phyloP scores from a whole-genome alignment of 345 rosid species.

The Geranium rotundifolium region DNA sequence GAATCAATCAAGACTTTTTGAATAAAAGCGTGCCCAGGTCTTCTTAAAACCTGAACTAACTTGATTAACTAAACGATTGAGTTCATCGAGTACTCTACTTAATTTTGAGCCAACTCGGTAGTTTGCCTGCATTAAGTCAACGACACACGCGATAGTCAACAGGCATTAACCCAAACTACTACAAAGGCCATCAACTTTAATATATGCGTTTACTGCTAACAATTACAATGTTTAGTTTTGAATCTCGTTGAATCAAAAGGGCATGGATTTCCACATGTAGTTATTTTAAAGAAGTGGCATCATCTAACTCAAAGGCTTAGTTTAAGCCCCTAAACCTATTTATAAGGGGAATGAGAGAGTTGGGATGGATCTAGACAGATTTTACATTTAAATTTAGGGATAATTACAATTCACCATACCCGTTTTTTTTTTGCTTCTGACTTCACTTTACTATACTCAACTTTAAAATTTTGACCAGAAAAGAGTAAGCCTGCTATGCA shows the following conservation, averaged over 20 bases:
- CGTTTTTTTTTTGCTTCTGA: too few species aligned
- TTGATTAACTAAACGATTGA: constrained; percentile 29
- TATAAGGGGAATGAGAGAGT: neutral
- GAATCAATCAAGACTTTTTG: constrained; percentile 34
- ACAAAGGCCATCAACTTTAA: constrained; percentile 2
- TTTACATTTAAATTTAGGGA: too few species aligned
- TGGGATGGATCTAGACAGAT: neutral
- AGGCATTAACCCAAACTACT: constrained; percentile 15
- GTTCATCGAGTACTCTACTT: constrained; percentile 38
- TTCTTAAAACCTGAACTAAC: constrained; percentile 45
- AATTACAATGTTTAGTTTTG: too few species aligned
- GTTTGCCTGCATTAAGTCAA: constrained; percentile 46
- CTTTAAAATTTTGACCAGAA: too few species aligned
- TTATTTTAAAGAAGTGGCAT: too few species aligned
- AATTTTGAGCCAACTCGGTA: constrained; percentile 51
- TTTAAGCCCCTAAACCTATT: too few species aligned
- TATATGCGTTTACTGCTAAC: neutral
- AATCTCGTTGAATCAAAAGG: too few species aligned
- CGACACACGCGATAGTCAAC: constrained; percentile 15
- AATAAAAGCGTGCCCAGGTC: constrained; percentile 41
- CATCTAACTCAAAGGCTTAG: too few species aligned
- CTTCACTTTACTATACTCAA: too few species aligned
- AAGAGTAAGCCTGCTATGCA: neutral
- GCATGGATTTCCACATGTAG: too few species aligned
- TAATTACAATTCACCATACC: too few species aligned